These are phyloP conservation scores for Hemisphaericaspora xylofermentans DNA, from an alignment of 1,139 yeast genomes.

Conservation along the genomic window DNA sequence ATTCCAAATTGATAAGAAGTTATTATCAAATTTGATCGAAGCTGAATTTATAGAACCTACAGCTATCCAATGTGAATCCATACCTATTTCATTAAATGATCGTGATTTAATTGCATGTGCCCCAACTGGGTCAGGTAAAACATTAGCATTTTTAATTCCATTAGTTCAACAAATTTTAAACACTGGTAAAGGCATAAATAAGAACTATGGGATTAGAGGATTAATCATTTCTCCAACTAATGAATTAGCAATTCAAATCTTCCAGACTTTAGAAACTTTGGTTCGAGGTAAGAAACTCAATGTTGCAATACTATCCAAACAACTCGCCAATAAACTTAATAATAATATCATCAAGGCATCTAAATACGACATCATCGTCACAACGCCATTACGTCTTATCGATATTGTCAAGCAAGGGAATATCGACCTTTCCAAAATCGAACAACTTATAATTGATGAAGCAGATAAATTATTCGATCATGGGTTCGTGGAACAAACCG, in stretches of 20 bases:
- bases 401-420: constrained; percentile 68
- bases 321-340: constrained; percentile 68
- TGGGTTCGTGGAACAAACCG: constrained; percentile 90
- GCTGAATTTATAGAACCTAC: constrained; percentile 84
- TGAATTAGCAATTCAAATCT: constrained; percentile 83
- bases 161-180: constrained; percentile 51
- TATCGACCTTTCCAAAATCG: constrained; percentile 60
- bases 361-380: constrained; percentile 76
- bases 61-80: constrained; percentile 84
- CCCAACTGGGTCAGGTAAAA: constrained; percentile 93
- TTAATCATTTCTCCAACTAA: constrained; percentile 85
- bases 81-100: constrained; percentile 63
- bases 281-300: constrained; percentile 56
- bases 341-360: constrained; percentile 54
- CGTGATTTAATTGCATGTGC: constrained; percentile 86
- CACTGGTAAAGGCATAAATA: constrained; percentile 19
- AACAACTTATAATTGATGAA: constrained; percentile 84
- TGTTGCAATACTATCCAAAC: constrained; percentile 70
- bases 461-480: constrained; percentile 92
- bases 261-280: constrained; percentile 62
- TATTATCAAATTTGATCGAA: constrained; percentile 64
- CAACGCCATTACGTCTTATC: constrained; percentile 87
- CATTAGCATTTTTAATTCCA: constrained; percentile 85
- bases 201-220: constrained; percentile 60
- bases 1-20: constrained; percentile 60